These are phyloP conservation scores for Brassica napus DNA, from an alignment of 345 rosid species.

Conservation along the genomic window DNA sequence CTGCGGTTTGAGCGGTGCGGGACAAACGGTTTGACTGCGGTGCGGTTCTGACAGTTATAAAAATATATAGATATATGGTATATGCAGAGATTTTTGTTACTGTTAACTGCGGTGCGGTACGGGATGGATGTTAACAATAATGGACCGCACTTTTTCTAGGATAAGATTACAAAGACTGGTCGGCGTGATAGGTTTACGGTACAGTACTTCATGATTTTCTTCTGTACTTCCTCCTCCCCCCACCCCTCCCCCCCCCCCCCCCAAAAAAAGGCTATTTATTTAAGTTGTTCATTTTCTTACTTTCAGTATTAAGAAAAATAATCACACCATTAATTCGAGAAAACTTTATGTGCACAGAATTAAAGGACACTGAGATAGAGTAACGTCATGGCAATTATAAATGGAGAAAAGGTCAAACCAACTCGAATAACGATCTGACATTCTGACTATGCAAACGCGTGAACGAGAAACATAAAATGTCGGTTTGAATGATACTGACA, in stretches of 20 bases:
- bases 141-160: slow-evolving; percentile 22
- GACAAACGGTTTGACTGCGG: too few species aligned
- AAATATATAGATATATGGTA: too few species aligned
- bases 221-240: background rate
- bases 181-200: slow-evolving; percentile 28
- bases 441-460: slow-evolving; percentile 3
- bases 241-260: background rate
- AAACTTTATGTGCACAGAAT: background rate
- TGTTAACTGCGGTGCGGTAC: too few species aligned
- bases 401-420: slow-evolving; percentile 18
- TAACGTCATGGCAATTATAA: slow-evolving; percentile 5
- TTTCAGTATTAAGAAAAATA: background rate
- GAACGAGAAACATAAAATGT: slow-evolving; percentile 15
- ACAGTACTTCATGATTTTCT: background rate
- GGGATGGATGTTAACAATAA: background rate
- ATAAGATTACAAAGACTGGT: slow-evolving; percentile 12
- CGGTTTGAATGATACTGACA: slow-evolving; percentile 13
- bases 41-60: too few species aligned
- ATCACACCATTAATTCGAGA: background rate
- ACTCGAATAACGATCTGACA: background rate
- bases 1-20: too few species aligned
- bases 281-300: background rate
- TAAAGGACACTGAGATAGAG: background rate
- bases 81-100: too few species aligned
- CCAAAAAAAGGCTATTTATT: background rate